A percentile compares a stretch with the other conserved stretches of the same genome.
Conservation (phyloP, 768 basidiomycete species). For the Erythrobasidium yunnanense region DNA sequence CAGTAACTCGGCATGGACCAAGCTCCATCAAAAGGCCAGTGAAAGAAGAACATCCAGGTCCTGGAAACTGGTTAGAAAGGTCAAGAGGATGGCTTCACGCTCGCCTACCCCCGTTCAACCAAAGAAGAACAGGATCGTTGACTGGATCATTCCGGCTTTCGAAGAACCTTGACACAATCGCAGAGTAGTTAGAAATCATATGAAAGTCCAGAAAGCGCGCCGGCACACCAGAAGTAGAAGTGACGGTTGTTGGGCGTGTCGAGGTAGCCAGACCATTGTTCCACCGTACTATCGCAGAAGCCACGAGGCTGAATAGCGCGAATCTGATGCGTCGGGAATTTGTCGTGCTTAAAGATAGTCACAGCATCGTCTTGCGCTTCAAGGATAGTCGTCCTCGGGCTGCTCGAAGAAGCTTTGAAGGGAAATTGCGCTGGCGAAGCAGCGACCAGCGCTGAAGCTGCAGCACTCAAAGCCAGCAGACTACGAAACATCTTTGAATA, state of each 20-base stretch:
- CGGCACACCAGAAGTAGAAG: conserved; percentile 28
- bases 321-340: conserved; percentile 16
- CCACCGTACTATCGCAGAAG: conserved; percentile 29
- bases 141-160: conserved; percentile 27
- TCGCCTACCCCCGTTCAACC: not conserved
- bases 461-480: too few species aligned
- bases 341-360: conserved; percentile 8
- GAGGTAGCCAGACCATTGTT: conserved; percentile 34
- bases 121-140: conserved; percentile 33
- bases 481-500: too few species aligned
- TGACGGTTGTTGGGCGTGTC: conserved; percentile 29
- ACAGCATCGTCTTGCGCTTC: not conserved
- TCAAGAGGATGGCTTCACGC: not conserved
- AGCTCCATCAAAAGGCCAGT: conserved; percentile 34
- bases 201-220: too few species aligned
- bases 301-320: conserved; percentile 15
- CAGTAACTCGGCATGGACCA: conserved; percentile 27
- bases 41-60: conserved; percentile 32
- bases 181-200: conserved; percentile 15
- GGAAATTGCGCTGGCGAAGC: conserved; percentile 1
- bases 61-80: conserved; percentile 18
- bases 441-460: not conserved
- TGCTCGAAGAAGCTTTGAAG: not conserved
- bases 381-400: not conserved
- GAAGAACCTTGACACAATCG: conserved; percentile 26